phyloP scores from a whole-genome alignment of 768 basidiomycete genomes.

The Kwoniella mangroviensis region DNA sequence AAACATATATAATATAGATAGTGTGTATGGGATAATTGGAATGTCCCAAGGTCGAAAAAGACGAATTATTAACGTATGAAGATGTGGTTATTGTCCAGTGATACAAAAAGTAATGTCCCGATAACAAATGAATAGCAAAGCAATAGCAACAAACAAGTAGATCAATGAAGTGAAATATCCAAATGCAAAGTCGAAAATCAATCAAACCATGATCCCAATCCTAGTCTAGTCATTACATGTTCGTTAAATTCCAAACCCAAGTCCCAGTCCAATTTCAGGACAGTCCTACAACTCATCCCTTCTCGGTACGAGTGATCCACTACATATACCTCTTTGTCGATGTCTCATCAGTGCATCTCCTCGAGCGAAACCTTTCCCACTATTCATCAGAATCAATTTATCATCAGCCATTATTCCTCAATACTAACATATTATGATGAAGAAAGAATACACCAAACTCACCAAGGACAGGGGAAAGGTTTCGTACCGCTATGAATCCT shows the following conservation, averaged over 20 bases:
- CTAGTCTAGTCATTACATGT: background rate
- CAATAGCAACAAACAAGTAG: background rate
- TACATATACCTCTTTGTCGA: conserved; percentile 60
- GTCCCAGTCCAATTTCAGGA: background rate
- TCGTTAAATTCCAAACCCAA: no score
- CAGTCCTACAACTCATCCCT: conserved; percentile 14
- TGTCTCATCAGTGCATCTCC: conserved; percentile 61
- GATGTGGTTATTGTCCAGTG: background rate
- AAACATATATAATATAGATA: no score
- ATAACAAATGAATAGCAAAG: background rate
- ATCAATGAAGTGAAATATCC: background rate
- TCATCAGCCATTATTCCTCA: background rate
- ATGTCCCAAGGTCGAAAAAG: no score
- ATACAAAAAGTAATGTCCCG: background rate
- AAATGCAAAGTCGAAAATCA: background rate
- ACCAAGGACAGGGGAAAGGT: conserved; percentile 61
- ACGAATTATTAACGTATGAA: no score
- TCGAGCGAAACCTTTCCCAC: conserved; percentile 61
- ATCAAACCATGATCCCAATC: background rate
- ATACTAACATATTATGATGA: background rate
- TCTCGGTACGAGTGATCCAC: conserved; percentile 53
- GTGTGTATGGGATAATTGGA: no score
- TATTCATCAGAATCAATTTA: conserved; percentile 21
- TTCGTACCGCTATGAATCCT: conserved; percentile 60
- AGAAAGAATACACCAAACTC: conserved; percentile 19